Conservation (phyloP, 1,284 basidiomycete genomes). For the Trametes versicolor region DNA sequence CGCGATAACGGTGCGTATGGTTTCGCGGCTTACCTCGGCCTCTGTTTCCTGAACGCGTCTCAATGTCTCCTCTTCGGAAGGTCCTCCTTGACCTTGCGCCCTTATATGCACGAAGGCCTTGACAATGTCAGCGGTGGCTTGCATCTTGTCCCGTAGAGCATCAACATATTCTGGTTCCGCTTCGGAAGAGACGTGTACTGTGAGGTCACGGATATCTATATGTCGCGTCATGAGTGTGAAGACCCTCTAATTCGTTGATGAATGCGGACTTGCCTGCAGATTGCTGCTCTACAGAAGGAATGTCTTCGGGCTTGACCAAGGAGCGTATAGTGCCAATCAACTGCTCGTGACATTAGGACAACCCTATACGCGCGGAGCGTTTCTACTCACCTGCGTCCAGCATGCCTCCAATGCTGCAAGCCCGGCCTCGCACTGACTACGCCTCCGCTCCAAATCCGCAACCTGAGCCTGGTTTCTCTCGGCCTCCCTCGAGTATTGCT, state of each 20-base stretch:
- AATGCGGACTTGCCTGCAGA: slow-evolving; percentile 51
- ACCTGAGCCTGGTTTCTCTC: slow-evolving; percentile 76
- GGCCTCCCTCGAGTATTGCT: slow-evolving; percentile 86
- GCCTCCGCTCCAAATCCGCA: slow-evolving; percentile 77
- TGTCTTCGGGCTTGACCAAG: slow-evolving; percentile 64
- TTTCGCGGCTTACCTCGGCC: slow-evolving; percentile 61
- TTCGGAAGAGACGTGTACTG: slow-evolving; percentile 60
- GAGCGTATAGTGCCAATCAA: slow-evolving; percentile 74
- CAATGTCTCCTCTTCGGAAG: slow-evolving; percentile 52
- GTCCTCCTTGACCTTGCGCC: slow-evolving; percentile 43
- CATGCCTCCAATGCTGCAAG: slow-evolving; percentile 88
- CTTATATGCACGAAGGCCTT: slow-evolving; percentile 64
- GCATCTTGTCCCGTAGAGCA: slow-evolving; percentile 63
- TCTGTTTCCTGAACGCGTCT: slow-evolving; percentile 61
- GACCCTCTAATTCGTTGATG: slow-evolving; percentile 10
- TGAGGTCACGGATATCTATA: slow-evolving; percentile 60
- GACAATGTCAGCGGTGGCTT: slow-evolving; percentile 68
- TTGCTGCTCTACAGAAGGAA: slow-evolving; percentile 54
- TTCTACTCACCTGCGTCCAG: slow-evolving; percentile 80
- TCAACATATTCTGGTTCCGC: slow-evolving; percentile 55
- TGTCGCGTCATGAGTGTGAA: slow-evolving; percentile 18
- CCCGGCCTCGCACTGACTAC: slow-evolving; percentile 80
- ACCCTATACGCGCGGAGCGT: slow-evolving; percentile 5
- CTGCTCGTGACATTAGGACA: slow-evolving; percentile 48
- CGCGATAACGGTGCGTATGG: slow-evolving; percentile 13